Evolutionary conservation across 169 alveolate species (phyloP).

Genomic region (Plasmodium falciparum): DNA sequence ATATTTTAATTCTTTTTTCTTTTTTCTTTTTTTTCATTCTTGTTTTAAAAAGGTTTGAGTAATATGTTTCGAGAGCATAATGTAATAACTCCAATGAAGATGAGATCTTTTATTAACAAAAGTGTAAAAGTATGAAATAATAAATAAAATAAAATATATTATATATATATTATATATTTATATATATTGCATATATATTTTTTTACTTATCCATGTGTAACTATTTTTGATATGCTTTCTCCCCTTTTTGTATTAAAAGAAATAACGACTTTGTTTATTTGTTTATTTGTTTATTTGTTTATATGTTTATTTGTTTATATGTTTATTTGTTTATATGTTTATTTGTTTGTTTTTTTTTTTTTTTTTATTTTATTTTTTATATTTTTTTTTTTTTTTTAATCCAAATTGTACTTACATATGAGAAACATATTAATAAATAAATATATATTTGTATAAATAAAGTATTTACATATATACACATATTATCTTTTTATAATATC

Average conservation of each 20-base stretch:
- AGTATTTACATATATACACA: background rate
- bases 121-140: conserved; percentile 19
- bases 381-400: background rate
- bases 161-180: background rate
- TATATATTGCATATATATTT: background rate
- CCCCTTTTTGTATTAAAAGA: no score
- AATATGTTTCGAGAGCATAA: background rate
- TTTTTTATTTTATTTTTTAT: no score
- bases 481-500: background rate
- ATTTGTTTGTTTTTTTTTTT: background rate
- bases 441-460: conserved; percentile 1
- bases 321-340: background rate
- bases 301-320: no score
- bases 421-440: background rate
- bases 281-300: no score
- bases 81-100: conserved; percentile 4
- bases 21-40: conserved; percentile 5
- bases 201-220: background rate
- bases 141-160: background rate
- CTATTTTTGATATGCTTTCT: no score
- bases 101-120: conserved; percentile 12
- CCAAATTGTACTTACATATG: background rate
- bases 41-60: conserved; percentile 11
- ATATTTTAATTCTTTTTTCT: background rate
- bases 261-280: no score